A percentile compares a stretch with the other conserved stretches of the same genome.
Evolutionary conservation across 208 protist genomes (phyloP).

Genomic region (Crithidia fasciculata): DNA sequence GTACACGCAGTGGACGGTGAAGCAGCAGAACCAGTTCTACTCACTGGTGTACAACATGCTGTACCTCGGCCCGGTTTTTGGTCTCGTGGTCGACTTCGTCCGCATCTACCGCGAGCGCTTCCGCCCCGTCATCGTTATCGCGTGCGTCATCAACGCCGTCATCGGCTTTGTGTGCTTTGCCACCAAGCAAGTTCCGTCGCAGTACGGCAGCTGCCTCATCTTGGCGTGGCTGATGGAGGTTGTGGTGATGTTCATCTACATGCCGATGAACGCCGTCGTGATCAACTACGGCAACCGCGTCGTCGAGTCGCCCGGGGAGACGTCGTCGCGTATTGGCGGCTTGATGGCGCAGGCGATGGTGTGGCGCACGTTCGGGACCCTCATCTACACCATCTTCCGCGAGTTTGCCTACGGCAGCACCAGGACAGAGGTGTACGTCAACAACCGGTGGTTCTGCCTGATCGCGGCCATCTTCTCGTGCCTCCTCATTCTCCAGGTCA

Average conservation of each 20-base stretch:
- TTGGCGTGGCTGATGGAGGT: conserved; percentile 33
- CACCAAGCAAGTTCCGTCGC: background rate
- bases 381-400: conserved; percentile 30
- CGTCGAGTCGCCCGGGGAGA: conserved; percentile 25
- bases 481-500: conserved; percentile 28
- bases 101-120: conserved; percentile 38
- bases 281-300: conserved; percentile 36
- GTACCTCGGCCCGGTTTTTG: conserved; percentile 42
- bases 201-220: conserved; percentile 19
- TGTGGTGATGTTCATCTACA: conserved; percentile 45
- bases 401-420: conserved; percentile 3
- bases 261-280: conserved; percentile 40
- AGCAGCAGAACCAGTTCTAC: conserved; percentile 22
- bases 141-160: conserved; percentile 28
- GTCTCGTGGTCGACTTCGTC: conserved; percentile 33
- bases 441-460: conserved; percentile 30
- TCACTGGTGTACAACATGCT: conserved; percentile 33
- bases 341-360: conserved; percentile 58
- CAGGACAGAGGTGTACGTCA: conserved; percentile 9
- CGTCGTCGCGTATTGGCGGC: conserved; percentile 33
- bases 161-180: conserved; percentile 33
- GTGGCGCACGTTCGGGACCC: conserved; percentile 27
- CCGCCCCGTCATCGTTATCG: conserved; percentile 37
- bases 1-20: conserved; percentile 15
- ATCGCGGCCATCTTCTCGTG: conserved; percentile 30